These are phyloP conservation scores for Ascochyta clinopodiicola DNA, from an alignment of 2,329 filamentous ascomycete genomes.

Conservation along the genomic window DNA sequence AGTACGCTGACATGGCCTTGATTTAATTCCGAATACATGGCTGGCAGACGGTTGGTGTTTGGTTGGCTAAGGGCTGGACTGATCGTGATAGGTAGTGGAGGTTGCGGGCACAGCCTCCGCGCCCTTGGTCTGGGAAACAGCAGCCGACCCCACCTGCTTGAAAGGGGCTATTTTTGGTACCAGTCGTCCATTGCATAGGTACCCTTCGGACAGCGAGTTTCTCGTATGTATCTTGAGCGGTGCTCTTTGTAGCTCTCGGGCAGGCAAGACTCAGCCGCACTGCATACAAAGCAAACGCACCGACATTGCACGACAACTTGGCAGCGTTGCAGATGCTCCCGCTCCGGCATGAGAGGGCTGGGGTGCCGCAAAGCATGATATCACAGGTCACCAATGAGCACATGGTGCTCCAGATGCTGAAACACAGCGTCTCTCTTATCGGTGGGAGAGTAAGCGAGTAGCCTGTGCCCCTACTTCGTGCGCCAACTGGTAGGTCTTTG, in stretches of 20 bases:
- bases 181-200: background rate
- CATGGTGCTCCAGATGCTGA: background rate
- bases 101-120: constrained; percentile 31
- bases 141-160: constrained; percentile 12
- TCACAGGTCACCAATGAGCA: constrained; percentile 7
- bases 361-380: constrained; percentile 4
- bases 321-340: background rate
- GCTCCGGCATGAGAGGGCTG: background rate
- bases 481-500: background rate
- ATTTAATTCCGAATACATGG: constrained; percentile 22
- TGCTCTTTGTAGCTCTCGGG: background rate
- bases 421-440: constrained; percentile 11
- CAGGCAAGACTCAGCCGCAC: background rate
- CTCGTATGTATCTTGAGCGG: background rate
- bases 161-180: constrained; percentile 19
- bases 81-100: constrained; percentile 2
- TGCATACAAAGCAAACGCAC: background rate
- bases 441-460: background rate
- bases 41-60: constrained; percentile 22
- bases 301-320: background rate
- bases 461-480: background rate
- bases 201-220: background rate
- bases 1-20: constrained; percentile 27
- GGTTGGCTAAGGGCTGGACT: constrained; percentile 29
- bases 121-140: constrained; percentile 16